Evolutionary conservation across 805 yeast species (phyloP).

Genomic region (Teunomyces cretensis): DNA sequence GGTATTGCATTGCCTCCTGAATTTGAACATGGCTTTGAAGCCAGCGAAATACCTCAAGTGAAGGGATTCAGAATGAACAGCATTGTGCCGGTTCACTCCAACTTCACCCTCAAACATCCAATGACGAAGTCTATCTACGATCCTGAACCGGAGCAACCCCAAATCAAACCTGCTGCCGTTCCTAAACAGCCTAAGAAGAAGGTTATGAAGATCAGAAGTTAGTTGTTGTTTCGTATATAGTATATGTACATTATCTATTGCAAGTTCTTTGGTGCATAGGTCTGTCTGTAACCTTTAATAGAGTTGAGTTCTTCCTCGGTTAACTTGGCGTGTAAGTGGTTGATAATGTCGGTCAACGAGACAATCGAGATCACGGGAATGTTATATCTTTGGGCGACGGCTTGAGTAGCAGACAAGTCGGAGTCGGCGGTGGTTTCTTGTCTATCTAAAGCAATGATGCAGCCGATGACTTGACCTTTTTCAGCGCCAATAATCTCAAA

Average conservation of each 20-base stretch:
- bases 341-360: constrained; percentile 69
- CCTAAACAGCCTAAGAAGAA: constrained; percentile 54
- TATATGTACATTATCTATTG: neutral
- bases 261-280: constrained; percentile 43
- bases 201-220: constrained; percentile 61
- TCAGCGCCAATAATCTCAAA: constrained; percentile 70
- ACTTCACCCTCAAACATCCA: constrained; percentile 80
- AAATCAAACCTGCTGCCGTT: constrained; percentile 29
- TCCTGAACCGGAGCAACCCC: constrained; percentile 37
- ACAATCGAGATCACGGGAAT: constrained; percentile 88
- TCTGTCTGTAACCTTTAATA: constrained; percentile 57
- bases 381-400: constrained; percentile 65
- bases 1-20: constrained; percentile 69
- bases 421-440: constrained; percentile 81
- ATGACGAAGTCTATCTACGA: constrained; percentile 70
- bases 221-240: neutral
- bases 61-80: constrained; percentile 83
- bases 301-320: constrained; percentile 55
- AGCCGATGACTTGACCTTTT: constrained; percentile 75
- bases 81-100: constrained; percentile 85
- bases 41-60: constrained; percentile 70
- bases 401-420: constrained; percentile 74
- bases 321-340: constrained; percentile 56
- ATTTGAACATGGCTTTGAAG: constrained; percentile 48
- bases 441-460: constrained; percentile 90